Conservation (phyloP, 2,329 filamentous ascomycete genomes). For the Aphanocladium album region DNA sequence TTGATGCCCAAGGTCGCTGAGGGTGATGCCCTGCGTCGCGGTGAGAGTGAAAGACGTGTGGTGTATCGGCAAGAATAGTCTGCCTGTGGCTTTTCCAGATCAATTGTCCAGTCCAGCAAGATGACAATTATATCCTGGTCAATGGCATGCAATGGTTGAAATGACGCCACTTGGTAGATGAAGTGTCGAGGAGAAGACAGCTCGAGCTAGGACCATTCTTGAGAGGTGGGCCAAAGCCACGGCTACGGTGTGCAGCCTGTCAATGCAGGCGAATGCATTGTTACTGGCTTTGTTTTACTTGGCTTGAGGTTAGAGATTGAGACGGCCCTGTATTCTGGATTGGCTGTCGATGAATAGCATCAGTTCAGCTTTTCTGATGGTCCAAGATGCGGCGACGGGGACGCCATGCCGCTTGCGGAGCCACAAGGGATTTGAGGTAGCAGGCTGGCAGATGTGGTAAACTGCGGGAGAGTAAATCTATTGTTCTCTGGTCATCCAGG, state of each 20-base stretch:
- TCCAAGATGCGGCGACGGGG: not conserved
- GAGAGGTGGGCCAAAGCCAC: conserved; percentile 8
- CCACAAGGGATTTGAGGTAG: not conserved
- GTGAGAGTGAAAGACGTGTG: too few relatives aligned
- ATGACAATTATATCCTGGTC: not conserved
- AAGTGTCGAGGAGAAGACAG: not conserved
- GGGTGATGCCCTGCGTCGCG: not conserved
- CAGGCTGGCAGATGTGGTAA: not conserved
- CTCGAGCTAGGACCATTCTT: conserved; percentile 4
- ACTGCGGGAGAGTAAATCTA: not conserved
- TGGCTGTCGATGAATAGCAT: too few relatives aligned
- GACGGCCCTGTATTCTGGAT: not conserved
- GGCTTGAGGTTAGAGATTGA: too few relatives aligned
- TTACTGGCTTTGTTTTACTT: not conserved
- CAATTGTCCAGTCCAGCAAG: not conserved
- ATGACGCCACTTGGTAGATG: conserved; percentile 5
- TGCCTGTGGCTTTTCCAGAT: not conserved
- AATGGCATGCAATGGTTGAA: conserved; percentile 1
- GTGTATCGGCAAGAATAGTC: not conserved
- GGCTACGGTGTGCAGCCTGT: not conserved
- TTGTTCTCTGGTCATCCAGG: not conserved
- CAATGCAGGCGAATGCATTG: not conserved
- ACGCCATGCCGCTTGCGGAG: not conserved
- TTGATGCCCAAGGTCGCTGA: not conserved
- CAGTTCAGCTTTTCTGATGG: not conserved